phyloP scores from a whole-genome alignment of 73 alveolate species.

The Effrenium voratum region DNA sequence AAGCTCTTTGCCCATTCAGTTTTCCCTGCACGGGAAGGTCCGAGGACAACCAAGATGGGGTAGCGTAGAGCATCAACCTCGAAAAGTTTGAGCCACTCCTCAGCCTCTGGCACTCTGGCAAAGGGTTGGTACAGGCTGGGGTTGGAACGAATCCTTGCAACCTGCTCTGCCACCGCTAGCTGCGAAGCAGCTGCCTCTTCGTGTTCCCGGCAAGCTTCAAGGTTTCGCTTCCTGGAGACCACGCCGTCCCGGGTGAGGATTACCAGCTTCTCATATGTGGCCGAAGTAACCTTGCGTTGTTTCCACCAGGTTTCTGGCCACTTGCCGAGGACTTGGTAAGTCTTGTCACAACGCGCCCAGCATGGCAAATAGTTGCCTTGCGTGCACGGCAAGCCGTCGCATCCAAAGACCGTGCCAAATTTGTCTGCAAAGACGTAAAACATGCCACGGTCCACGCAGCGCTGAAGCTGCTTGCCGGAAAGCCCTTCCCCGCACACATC shows the following conservation, averaged over 20 bases:
- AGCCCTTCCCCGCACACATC: neutral
- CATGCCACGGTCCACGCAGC: neutral
- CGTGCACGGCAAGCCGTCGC: neutral
- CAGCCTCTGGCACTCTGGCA: neutral
- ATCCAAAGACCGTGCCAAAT: neutral
- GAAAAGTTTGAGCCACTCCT: neutral
- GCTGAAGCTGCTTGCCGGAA: neutral
- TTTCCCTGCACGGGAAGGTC: constrained; percentile 37
- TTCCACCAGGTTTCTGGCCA: constrained; percentile 14
- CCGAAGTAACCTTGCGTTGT: constrained; percentile 3
- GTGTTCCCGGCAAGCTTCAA: constrained; percentile 3
- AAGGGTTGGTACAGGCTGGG: neutral
- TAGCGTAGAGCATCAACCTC: neutral
- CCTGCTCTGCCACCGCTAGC: neutral
- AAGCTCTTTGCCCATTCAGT: constrained; percentile 52
- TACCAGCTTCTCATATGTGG: neutral
- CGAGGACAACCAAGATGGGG: constrained; percentile 19
- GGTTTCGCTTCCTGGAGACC: neutral
- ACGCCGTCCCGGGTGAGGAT: neutral
- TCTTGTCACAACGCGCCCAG: too few species aligned
- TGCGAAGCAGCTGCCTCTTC: neutral
- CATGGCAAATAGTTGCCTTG: too few species aligned
- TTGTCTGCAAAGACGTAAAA: neutral
- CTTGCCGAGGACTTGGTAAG: too few species aligned
- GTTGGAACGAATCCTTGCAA: neutral